Evolutionary conservation across 2,329 filamentous ascomycete genomes (phyloP), one percentile per base, ranked within the genome.

Genomic region (Clarireedia homoeocarpa): DNA sequence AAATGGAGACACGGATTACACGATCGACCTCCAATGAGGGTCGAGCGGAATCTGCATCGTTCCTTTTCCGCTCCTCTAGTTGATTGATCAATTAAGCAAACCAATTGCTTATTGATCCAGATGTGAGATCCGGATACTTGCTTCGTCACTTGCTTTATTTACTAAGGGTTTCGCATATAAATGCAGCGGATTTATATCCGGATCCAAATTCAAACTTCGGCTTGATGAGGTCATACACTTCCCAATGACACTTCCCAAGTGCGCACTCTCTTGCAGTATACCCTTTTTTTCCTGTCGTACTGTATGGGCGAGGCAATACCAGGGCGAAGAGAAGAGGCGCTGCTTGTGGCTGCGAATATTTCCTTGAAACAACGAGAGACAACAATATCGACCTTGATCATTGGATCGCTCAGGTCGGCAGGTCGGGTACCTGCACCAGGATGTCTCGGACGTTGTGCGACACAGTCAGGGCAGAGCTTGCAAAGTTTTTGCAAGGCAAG

Each of bases 341-440:
- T 36, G 26, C 26, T n/a, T 34, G 23, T 17, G 48, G 53, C 24
- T 40, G 42, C 27, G 23, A n/a, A 24, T 39, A n/a, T 39, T 51
- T 36, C 48, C 39, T 46, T 52, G 47, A 55, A 54, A 51, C 53
- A 55, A 45, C 53, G 47, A 55, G 47, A 51, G 50, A 51, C 17
- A 55, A 34, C 53, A 26, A 45, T 27, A 55, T 45, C n/a, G 53
- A 24, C 27, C 36, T 55, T 20, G 53, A 40, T 52, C 27, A 56
- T 56, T 56, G 53, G 53, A 56, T 51, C 39, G 48, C 42, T 38
- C 7, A 27, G n/a, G 48, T 52, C 53, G 48, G 53, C 9, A 27
- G 20, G 48, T 52, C 53, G 48, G 53, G 53, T 56, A 51, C 53
- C 53, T 52, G 53, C 48, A 52, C 53, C 40, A 51, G 23, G 53